Evolutionary conservation across 257 asterid species (phyloP), one percentile per base, ranked within the genome.

Genomic region (Solanum clarkiae): DNA sequence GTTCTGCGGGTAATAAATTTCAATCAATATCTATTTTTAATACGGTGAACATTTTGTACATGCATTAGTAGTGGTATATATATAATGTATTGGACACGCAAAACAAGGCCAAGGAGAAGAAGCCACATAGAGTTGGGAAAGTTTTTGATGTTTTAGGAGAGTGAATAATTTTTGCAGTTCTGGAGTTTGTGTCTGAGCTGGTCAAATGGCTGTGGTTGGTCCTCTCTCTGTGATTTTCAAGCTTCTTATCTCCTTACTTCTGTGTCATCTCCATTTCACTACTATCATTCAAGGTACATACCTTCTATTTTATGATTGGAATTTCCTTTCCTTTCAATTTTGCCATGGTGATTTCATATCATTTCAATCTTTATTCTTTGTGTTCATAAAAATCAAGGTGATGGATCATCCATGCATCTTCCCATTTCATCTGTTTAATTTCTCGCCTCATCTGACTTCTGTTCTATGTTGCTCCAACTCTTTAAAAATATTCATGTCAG

Each of bases 201-300:
- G 42, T 53, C 91, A 88, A 69, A 93, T 92, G 98, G 94, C 93
- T 89, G 82, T 92, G 92, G 91, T 93, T 91, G 92, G 94, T 91
- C 92, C 92, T 84, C 82, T 87, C 20, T 87, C 88, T 86, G 84
- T 87, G 91, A 88, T 84, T 47, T 85, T 82, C 54, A 84, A 80
- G 54, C 71, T 86, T 51, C 86, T 89, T 70, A 86, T 88, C 85
- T 87, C 87, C 26, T 79, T 90, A 80, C 88, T 94, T 86, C 84
- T 94, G 63, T 92, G 87, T 83, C 42, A 24, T 24, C 85, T 94
- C 91, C 82, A 86, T 88, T 68, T 63, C 80, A 16, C 66, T 4
- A 66, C 24, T 86, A 86, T 54, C 80, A 14, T 7, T 59, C 29
- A 9, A 53, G 44, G 59, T 42, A 36, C 4, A 36, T 36, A 36